Evolutionary conservation across 176 grass and related monocot genomes (phyloP).

Genomic region (Secale cereale): DNA sequence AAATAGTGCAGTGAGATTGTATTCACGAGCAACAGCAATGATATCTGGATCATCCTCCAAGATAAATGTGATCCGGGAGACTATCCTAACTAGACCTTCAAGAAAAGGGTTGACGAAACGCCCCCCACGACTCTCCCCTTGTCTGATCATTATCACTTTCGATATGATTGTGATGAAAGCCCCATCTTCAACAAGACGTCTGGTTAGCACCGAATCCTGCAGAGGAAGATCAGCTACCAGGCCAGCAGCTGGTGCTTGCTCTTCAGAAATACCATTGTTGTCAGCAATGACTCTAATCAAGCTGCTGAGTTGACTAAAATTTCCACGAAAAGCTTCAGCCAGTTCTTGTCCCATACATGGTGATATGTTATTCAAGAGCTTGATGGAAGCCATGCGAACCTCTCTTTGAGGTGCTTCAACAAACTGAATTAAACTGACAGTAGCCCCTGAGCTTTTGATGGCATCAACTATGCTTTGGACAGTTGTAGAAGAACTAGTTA

Average conservation of each 20-base stretch:
- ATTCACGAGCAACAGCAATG: conserved; percentile 57
- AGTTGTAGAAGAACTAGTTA: conserved; percentile 70
- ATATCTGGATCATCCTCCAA: conserved; percentile 61
- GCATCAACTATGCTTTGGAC: conserved; percentile 78
- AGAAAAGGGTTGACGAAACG: conserved; percentile 86
- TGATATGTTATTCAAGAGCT: conserved; percentile 80
- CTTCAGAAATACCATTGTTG: conserved; percentile 84
- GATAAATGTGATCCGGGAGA: conserved; percentile 75
- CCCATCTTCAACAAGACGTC: conserved; percentile 78
- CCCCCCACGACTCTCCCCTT: conserved; percentile 71
- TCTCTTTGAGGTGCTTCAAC: conserved; percentile 97
- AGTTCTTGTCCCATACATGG: conserved; percentile 85
- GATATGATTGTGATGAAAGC: conserved; percentile 63
- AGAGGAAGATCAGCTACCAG: conserved; percentile 78
- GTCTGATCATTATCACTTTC: conserved; percentile 65
- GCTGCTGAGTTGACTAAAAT: conserved; percentile 78
- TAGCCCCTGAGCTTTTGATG: conserved; percentile 94
- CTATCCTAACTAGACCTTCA: conserved; percentile 78
- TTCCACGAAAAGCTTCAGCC: conserved; percentile 74
- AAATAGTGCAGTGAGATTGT: conserved; percentile 80
- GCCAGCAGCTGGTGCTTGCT: conserved; percentile 88
- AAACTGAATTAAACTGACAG: conserved; percentile 92
- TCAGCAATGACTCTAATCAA: conserved; percentile 79
- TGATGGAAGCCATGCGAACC: conserved; percentile 83
- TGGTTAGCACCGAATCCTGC: conserved; percentile 64